These are phyloP conservation scores for Hymenoscyphus linearis DNA, from an alignment of 2,329 filamentous ascomycete species.

Conservation along the genomic window DNA sequence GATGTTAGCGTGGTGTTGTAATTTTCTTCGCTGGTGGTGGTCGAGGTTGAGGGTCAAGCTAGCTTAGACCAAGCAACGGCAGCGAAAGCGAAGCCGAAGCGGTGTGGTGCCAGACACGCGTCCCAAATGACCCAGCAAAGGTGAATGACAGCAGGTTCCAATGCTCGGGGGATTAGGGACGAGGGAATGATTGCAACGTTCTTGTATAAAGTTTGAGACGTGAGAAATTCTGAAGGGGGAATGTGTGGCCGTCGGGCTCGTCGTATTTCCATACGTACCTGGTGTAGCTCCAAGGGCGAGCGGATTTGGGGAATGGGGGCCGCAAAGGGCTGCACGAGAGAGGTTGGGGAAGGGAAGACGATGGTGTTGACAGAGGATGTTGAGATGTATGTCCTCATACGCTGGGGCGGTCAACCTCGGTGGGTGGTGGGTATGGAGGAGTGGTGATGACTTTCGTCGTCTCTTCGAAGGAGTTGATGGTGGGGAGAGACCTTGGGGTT, in stretches of 20 bases:
- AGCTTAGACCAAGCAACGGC: neutral
- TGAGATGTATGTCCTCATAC: neutral
- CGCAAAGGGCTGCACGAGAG: neutral
- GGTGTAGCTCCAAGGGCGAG: neutral
- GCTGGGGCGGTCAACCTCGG: neutral
- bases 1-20: neutral
- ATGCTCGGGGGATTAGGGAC: neutral
- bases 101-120: neutral
- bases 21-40: neutral
- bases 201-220: neutral
- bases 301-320: neutral
- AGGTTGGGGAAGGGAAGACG: neutral
- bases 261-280: neutral
- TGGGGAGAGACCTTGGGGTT: slow-evolving; percentile 5
- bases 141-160: neutral
- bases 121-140: neutral
- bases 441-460: slow-evolving; percentile 3
- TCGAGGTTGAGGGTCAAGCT: neutral
- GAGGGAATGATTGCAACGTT: neutral
- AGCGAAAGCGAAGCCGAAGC: neutral
- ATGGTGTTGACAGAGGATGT: neutral
- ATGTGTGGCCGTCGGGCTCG: neutral
- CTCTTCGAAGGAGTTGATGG: neutral
- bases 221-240: neutral
- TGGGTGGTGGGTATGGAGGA: neutral